Percentiles rank a stretch among this genome's conserved stretches.
phyloP scores from a whole-genome alignment of 2,329 filamentous ascomycete genomes.

The Dothiorella sarmentorum region DNA sequence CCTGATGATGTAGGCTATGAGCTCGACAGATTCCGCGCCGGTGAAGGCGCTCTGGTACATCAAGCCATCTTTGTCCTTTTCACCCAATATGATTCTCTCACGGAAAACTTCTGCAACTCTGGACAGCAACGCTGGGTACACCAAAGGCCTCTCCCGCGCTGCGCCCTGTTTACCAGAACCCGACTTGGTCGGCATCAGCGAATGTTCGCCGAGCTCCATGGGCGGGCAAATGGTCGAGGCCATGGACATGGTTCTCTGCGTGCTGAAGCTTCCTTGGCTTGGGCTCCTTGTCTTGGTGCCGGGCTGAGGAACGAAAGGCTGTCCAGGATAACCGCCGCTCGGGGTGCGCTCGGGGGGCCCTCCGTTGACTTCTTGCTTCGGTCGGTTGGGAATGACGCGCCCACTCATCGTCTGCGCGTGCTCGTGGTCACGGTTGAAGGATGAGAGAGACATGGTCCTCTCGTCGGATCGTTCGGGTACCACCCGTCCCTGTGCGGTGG shows the following conservation, averaged over 20 bases:
- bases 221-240: constrained; percentile 73
- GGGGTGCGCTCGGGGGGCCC: constrained; percentile 16
- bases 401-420: constrained; percentile 89
- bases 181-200: constrained; percentile 37
- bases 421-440: constrained; percentile 71
- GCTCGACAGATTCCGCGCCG: constrained; percentile 89
- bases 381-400: constrained; percentile 78
- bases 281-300: constrained; percentile 32
- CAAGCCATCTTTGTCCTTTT: constrained; percentile 92
- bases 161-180: constrained; percentile 46
- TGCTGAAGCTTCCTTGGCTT: constrained; percentile 43
- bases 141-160: constrained; percentile 69
- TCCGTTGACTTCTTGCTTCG: constrained; percentile 46
- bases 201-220: constrained; percentile 59
- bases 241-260: constrained; percentile 83
- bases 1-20: constrained; percentile 94
- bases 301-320: constrained; percentile 22
- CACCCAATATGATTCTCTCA: constrained; percentile 78
- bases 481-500: constrained; percentile 84
- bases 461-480: constrained; percentile 92
- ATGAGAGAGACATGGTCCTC: constrained; percentile 93
- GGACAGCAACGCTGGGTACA: constrained; percentile 93
- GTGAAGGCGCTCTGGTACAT: constrained; percentile 98
- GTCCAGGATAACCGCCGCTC: constrained; percentile 16
- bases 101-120: constrained; percentile 89